Percentiles rank a stretch among this genome's conserved stretches.
phyloP scores from a whole-genome alignment of 345 rosid species.

The Acer yangbiense region DNA sequence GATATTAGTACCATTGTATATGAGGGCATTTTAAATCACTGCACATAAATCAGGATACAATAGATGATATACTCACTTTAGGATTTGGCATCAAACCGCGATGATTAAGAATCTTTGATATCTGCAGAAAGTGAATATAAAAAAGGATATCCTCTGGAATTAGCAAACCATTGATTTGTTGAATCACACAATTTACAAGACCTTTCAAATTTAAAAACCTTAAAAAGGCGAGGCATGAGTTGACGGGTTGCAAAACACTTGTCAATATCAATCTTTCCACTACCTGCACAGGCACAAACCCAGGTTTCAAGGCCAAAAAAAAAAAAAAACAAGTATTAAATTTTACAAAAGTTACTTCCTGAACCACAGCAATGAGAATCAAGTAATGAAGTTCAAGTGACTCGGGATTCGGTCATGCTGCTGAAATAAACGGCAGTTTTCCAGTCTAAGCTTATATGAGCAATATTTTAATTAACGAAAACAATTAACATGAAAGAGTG shows the following conservation, averaged over 20 bases:
- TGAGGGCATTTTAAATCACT: conserved; percentile 7
- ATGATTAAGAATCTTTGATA: conserved; percentile 84
- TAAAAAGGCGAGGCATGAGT: conserved; percentile 75
- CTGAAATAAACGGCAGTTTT: background rate
- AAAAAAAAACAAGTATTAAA: background rate
- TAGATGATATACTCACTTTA: conserved; percentile 55
- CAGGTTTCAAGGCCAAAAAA: conserved; percentile 11
- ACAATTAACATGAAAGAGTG: background rate
- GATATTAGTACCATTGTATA: conserved; percentile 18
- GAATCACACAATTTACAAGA: conserved; percentile 3
- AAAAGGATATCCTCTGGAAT: conserved; percentile 3
- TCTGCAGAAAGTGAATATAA: conserved; percentile 40
- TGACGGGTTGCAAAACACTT: conserved; percentile 79
- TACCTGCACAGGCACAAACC: conserved; percentile 49
- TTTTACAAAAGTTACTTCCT: background rate
- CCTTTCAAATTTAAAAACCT: conserved; percentile 47
- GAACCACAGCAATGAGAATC: background rate
- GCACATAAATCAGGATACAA: background rate
- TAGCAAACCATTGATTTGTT: conserved; percentile 5
- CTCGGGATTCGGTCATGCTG: background rate
- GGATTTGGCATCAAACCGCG: conserved; percentile 89
- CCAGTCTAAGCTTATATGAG: background rate
- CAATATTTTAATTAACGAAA: background rate
- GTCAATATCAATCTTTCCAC: conserved; percentile 79
- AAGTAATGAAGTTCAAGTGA: background rate